Evolutionary conservation across 768 basidiomycete genomes (phyloP), one percentile per base, ranked within the genome.

Genomic region (Lentinula sp.): DNA sequence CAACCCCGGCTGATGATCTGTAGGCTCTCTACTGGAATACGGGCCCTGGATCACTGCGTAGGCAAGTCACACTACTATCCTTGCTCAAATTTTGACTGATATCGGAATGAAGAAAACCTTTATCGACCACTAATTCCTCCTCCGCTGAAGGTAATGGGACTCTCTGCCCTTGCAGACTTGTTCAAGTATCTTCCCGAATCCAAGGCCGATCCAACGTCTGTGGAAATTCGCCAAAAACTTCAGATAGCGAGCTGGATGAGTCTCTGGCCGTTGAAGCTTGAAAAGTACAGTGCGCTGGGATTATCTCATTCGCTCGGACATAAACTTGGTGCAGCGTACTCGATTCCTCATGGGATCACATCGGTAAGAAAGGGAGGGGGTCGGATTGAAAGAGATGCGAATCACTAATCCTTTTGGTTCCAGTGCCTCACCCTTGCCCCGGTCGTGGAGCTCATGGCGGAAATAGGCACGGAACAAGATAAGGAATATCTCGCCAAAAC

Each of bases 161-260:
- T 89, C 64, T 77, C 82, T 20, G 87, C 89, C 3, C 70, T 92
- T 57, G 79, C 79, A 4, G 88, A 91, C 65, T 77, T 92, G 28
- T 91, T 92, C 77, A 84, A 79, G 62, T 89, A 87, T 70, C 80
- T 93, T 12, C 87, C 88, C 0, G 70, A 73, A 57, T 85, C 84
- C 28, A 89, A 86, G 69, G 81, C 77, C 13, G 72, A 87, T 62
- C 85, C 87, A 0, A 66, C 71, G 32, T 76, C 83, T 61, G 62
- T 91, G 39, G 80, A 77, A n/a, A 70, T 76, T 57, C 82, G 91
- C 15, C 87, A 90, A 66, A 85, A 81, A 68, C 76, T 91, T 13
- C 83, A 90, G 69, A 59, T 91, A 45, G 90, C 89, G 2, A 81
- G 88, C 0, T 91, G 88, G 91, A 89, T 90, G 87, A 89, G 86